Evolutionary conservation across 805 yeast species (phyloP), one percentile per base, ranked within the genome.

Genomic region (Debaryomyces tyrocola): DNA sequence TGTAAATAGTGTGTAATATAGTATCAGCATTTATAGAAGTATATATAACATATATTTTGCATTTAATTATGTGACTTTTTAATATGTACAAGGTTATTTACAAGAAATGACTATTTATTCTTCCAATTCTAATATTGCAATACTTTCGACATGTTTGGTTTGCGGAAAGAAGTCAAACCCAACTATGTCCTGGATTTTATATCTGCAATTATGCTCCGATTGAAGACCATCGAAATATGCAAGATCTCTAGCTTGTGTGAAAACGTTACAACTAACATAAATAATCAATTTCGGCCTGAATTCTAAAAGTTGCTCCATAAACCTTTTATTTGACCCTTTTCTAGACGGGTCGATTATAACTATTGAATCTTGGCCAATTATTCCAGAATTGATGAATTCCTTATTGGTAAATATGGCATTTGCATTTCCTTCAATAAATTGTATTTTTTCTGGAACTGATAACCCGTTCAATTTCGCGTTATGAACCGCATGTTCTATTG

Each of bases 121-220:
- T 18, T 40, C 33, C 37, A 54, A 46, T 46, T 67, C 67, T 29
- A 80, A 55, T 6, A 80, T 66, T 0, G 82, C 83, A 27, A 80
- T 76, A 33, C 81, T 67, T 60, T 79, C 84, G 29, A 79, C 82
- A 52, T 79, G 84, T 50, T 78, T 79, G 0, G 84, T 79, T 52
- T 79, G 84, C 2, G 84, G 84, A 56, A 74, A 74, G 54, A 74
- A 74, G 54, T 74, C 79, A 54, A 73, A 73, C 6, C 78, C 78
- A 7, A 55, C 55, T 4, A 74, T 53, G 7, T 56, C 57, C 41
- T 50, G 55, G 3, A 67, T 55, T 40, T 44, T 49, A 40, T 67
- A 67, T 15, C 43, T 28, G 6, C 42, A 41, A 12, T 45, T 36
- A 1, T 44, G 36, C 4, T 41, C 43, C 7, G 42, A 37, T 45